Conservation (phyloP, 306 rosid genomes). For the Cucurbita moschata region DNA sequence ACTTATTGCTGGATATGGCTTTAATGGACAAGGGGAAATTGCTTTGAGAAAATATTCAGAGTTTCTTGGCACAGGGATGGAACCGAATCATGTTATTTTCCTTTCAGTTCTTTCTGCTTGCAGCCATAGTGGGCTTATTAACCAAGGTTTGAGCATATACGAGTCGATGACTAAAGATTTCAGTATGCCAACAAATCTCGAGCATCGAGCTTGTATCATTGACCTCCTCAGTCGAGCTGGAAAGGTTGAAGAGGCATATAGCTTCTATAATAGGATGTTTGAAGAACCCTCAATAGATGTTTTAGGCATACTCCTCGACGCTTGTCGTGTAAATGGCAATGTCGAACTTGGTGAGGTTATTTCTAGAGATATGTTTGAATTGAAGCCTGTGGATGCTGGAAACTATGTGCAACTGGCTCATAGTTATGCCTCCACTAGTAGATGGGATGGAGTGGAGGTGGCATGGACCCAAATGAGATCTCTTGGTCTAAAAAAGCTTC, state of each 20-base stretch:
- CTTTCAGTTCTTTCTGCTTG: slow-evolving; percentile 13
- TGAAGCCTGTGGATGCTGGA: slow-evolving; percentile 9
- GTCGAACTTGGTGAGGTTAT: slow-evolving; percentile 3
- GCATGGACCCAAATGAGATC: slow-evolving; percentile 15
- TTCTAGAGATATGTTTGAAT: slow-evolving; percentile 1
- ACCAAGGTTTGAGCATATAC: slow-evolving; percentile 6
- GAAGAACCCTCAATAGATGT: slow-evolving; percentile 7
- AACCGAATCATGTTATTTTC: slow-evolving; percentile 11
- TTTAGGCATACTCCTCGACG: slow-evolving; percentile 10
- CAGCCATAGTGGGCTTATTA: slow-evolving; percentile 9
- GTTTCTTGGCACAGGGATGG: slow-evolving; percentile 8
- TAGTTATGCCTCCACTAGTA: slow-evolving; percentile 3
- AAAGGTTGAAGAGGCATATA: slow-evolving; percentile 10
- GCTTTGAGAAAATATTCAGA: slow-evolving; percentile 8
- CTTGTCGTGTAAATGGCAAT: slow-evolving; percentile 2
- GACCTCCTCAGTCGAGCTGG: slow-evolving; percentile 15
- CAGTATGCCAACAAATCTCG: background rate
- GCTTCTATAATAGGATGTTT: slow-evolving; percentile 4
- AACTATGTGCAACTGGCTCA: slow-evolving; percentile 11
- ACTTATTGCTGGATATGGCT: slow-evolving; percentile 11
- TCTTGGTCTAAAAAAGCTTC: slow-evolving; percentile 12
- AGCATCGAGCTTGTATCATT: slow-evolving; percentile 10
- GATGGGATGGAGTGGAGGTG: slow-evolving; percentile 12
- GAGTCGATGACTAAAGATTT: slow-evolving; percentile 1
- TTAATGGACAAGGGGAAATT: slow-evolving; percentile 6